A percentile compares a stretch with the other conserved stretches of the same genome.
Evolutionary conservation across 352 stramenopile species (phyloP).

Genomic region (Halophytophthora batemanensis): DNA sequence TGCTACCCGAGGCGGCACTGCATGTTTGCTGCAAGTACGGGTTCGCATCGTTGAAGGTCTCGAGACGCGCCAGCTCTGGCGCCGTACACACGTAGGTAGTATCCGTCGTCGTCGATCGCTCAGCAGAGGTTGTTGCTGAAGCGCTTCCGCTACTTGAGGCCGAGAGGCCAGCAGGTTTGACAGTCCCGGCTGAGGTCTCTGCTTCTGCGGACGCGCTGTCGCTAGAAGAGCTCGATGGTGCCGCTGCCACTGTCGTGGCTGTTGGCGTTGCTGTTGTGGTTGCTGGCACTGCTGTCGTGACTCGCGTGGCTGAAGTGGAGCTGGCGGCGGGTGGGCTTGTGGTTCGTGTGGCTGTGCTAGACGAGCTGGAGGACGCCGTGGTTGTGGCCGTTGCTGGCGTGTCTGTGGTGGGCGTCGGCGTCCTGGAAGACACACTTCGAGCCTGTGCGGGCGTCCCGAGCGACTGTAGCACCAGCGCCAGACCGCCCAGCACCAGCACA

Average conservation of each 20-base stretch:
- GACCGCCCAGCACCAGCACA: too few relatives aligned
- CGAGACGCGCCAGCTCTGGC: conserved; percentile 26
- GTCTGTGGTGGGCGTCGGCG: conserved; percentile 8
- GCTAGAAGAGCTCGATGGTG: conserved; percentile 2
- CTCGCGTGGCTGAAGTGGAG: too few relatives aligned
- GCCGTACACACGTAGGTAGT: conserved; percentile 30
- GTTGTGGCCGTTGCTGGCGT: conserved; percentile 1
- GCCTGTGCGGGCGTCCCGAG: too few relatives aligned
- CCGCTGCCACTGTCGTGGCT: too few relatives aligned
- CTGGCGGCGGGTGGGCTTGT: too few relatives aligned
- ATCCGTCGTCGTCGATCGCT: neutral
- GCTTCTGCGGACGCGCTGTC: neutral
- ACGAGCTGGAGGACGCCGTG: neutral
- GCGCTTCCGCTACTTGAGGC: neutral
- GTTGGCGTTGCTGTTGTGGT: too few relatives aligned
- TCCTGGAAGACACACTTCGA: neutral
- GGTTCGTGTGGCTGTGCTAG: neutral
- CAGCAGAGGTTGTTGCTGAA: neutral
- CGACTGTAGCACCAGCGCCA: too few relatives aligned
- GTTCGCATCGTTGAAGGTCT: conserved; percentile 25
- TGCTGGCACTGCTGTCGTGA: too few relatives aligned
- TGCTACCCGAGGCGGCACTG: conserved; percentile 14
- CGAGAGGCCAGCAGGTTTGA: conserved; percentile 3
- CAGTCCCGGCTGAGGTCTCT: conserved; percentile 14
- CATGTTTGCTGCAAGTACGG: conserved; percentile 25